phyloP scores from a whole-genome alignment of 2,329 filamentous ascomycete species.

The Penicillium sp. region DNA sequence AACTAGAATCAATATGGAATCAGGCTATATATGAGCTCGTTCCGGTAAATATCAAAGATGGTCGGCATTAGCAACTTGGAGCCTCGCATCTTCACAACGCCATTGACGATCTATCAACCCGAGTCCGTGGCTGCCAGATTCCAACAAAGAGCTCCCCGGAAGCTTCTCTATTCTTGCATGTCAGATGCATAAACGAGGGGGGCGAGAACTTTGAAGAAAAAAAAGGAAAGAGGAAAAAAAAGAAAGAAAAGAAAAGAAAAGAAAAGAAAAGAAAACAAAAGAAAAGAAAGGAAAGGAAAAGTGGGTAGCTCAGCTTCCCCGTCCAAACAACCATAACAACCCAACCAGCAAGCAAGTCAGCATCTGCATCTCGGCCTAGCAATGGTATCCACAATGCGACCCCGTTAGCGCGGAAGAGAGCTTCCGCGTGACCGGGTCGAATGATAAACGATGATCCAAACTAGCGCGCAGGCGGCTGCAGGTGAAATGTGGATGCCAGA shows the following conservation, averaged over 20 bases:
- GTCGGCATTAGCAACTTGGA: not conserved
- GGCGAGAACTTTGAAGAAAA: not conserved
- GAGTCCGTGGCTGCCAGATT: not conserved
- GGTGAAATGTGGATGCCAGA: slow-evolving; percentile 21
- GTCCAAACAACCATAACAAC: not conserved
- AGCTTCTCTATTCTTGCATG: not conserved
- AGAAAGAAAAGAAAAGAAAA: not conserved
- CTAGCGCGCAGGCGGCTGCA: slow-evolving; percentile 20
- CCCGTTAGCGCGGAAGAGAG: slow-evolving; percentile 16
- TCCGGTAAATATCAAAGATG: not conserved
- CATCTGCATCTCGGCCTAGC: not conserved
- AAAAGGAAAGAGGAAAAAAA: not conserved
- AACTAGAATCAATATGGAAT: not conserved
- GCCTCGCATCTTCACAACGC: not conserved
- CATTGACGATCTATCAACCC: slow-evolving; percentile 7
- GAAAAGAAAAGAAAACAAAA: no score
- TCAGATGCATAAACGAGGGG: not conserved
- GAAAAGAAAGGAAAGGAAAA: not conserved
- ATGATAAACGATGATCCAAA: slow-evolving; percentile 19
- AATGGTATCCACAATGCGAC: slow-evolving; percentile 1
- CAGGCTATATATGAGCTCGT: not conserved
- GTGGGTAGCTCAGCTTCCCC: slow-evolving; percentile 9
- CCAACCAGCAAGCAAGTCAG: not conserved
- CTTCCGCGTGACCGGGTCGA: slow-evolving; percentile 23
- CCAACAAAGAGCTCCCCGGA: slow-evolving; percentile 1